Evolutionary conservation across 2,329 filamentous ascomycete genomes (phyloP), one percentile per base, ranked within the genome.

Genomic region (Alternaria sp.): DNA sequence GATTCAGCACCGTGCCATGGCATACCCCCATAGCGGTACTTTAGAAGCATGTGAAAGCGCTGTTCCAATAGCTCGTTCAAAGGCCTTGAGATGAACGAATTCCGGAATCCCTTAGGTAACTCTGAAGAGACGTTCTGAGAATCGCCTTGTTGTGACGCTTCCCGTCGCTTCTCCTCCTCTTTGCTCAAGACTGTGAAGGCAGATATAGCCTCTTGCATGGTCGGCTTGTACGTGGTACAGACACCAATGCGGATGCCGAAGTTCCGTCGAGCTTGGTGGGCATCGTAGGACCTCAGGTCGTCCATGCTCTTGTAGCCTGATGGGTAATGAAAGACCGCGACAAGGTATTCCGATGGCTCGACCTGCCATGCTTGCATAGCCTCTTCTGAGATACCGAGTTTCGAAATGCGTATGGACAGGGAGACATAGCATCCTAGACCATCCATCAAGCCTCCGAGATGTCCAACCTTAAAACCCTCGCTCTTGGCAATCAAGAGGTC

Each of bases 321-420:
- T 0, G 84, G 80, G 67, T 91, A 91, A 36, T 86, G 86, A 46
- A 96, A 85, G 21, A 97, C 82, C 5, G 96, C 83, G 5, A 95
- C 86, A 43, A 97, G 78, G 72, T 95, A 94, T 32, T 93, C 90
- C 0, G 83, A 79, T 0, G 84, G 80, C 13, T 86, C 80, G 11
- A 97, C 77, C 63, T 90, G 86, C 93, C 93, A 97, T 2, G 93
- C 91, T 72, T 90, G 85, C 78, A 93, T 86, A 0, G 89, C 89
- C 72, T 94, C 91, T 40, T 90, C 85, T 0, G 92, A 90, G 12
- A 97, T 87, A 0, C 87, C 89, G 1, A 97, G 85, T 69, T 91
- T 91, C 5, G 85, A 82, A 28, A 92, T 86, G 5, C 88, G 88
- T 28, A 91, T 86, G 0, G 93, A 93, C 2, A 96, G 79, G 5